Conservation (phyloP, 768 basidiomycete species). For the Lyophyllum decastes region DNA sequence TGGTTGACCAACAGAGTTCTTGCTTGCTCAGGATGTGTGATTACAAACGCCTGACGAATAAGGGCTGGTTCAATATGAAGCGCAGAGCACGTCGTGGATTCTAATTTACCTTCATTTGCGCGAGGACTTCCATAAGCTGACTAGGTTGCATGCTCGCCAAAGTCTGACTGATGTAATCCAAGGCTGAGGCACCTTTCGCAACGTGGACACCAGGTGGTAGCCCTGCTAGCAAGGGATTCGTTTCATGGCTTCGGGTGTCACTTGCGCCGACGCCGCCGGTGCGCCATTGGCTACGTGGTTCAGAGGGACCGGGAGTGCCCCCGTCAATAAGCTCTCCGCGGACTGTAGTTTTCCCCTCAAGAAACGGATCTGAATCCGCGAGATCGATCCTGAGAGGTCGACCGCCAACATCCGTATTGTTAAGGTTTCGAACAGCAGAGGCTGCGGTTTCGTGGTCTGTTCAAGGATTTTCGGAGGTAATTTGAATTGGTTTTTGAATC, state of each 20-base stretch:
- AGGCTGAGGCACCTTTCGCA: conserved; percentile 65
- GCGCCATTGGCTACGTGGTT: conserved; percentile 55
- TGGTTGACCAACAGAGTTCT: conserved; percentile 74
- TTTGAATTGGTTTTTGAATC: conserved; percentile 13
- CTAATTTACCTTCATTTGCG: conserved; percentile 96
- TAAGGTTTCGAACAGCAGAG: conserved; percentile 95
- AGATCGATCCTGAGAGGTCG: conserved; percentile 92
- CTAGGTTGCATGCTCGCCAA: conserved; percentile 81
- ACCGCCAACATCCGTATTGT: conserved; percentile 90
- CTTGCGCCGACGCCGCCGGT: conserved; percentile 43
- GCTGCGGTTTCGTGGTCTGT: conserved; percentile 94
- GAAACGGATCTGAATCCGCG: conserved; percentile 90
- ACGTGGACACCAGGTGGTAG: conserved; percentile 80
- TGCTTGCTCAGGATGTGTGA: conserved; percentile 90
- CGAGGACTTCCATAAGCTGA: conserved; percentile 90
- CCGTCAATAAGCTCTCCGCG: conserved; percentile 80
- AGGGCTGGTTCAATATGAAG: conserved; percentile 4
- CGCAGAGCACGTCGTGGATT: conserved; percentile 23
- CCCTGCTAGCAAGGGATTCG: conserved; percentile 56
- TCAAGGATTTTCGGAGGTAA: conserved; percentile 12
- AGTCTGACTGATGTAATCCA: conserved; percentile 85
- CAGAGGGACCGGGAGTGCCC: conserved; percentile 55
- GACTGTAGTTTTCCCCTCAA: conserved; percentile 88
- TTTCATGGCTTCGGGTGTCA: conserved; percentile 39
- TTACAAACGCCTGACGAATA: conserved; percentile 77